Evolutionary conservation across 106 monocot species (phyloP), one percentile per base, ranked within the genome.

Genomic region (Vanilla planifolia): DNA sequence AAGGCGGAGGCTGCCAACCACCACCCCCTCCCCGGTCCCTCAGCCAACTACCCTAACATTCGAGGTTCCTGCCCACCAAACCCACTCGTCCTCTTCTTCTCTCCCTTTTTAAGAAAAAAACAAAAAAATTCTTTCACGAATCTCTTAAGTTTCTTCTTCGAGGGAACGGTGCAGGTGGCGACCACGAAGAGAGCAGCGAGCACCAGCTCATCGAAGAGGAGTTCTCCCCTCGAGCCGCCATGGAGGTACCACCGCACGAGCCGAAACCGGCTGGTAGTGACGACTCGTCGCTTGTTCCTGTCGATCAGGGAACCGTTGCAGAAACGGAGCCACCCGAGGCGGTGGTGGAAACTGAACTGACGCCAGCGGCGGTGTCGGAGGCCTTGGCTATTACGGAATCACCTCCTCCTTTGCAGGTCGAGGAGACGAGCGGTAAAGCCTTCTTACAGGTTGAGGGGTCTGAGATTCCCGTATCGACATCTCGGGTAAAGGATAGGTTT

Each of bases 1-100:
- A 73, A 73, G 60, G 48, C 59, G 55, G 59, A 65, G 65, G 47
- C 24, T 48, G 32, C 16, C 4, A 28, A 27, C 13, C 33, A 57
- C 34, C 28, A 65, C 22, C 30, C 28, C 16, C 34, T 21, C 1
- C 6, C 13, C 16, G 7, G 7, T n/a, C 39, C 35, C 3, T 46
- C 16, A 60, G 33, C 59, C 56, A 23, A 61, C 23, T 45, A 15
- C 21, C 43, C 25, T 33, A 3, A 29, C 30, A 33, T n/a, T 59
- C 55, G 32, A 55, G 58, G 58, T 59, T 59, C 22, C 36, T 59
- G 4, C 37, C 22, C 9, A 59, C n/a, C 50, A 33, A 22, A 15
- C 43, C 30, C 29, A 23, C 37, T 19, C 55, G 16, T 42, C 67
- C 11, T 20, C 19, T 5, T 52, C 39, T 52, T n/a, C 65, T 21